Conservation (phyloP, 1,284 basidiomycete genomes). For the Papiliotrema laurentii region DNA sequence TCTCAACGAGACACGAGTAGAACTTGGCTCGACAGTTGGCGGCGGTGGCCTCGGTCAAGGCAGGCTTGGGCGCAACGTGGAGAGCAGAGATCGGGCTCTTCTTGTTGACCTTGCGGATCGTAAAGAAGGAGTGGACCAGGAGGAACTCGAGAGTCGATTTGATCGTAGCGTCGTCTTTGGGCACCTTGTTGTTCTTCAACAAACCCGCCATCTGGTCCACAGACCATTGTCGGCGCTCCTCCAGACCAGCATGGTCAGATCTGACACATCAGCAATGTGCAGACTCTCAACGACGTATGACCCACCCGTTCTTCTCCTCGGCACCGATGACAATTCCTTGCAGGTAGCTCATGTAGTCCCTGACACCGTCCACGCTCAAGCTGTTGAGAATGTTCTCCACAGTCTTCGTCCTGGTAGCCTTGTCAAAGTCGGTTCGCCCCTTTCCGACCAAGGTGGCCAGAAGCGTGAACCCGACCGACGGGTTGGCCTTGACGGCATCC, state of each 20-base stretch:
- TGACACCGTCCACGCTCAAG: constrained; percentile 71
- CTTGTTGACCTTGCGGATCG: constrained; percentile 64
- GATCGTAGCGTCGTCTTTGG: constrained; percentile 76
- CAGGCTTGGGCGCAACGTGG: constrained; percentile 59
- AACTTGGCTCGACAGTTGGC: constrained; percentile 65
- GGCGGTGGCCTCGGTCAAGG: constrained; percentile 67
- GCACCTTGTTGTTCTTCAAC: constrained; percentile 72
- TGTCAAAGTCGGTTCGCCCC: constrained; percentile 85
- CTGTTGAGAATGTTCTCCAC: constrained; percentile 77
- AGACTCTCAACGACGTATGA: neutral
- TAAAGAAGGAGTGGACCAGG: constrained; percentile 74
- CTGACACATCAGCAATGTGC: constrained; percentile 10
- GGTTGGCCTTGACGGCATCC: constrained; percentile 67
- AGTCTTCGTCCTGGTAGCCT: constrained; percentile 86
- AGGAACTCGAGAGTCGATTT: constrained; percentile 74
- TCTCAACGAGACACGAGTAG: constrained; percentile 68
- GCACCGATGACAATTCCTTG: constrained; percentile 58
- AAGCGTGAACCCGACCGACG: constrained; percentile 75
- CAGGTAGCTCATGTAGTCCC: constrained; percentile 70
- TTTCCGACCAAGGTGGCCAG: constrained; percentile 82
- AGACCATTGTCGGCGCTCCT: constrained; percentile 64
- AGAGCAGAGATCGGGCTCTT: constrained; percentile 60
- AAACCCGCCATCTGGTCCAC: constrained; percentile 79
- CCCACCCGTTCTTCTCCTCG: constrained; percentile 49
- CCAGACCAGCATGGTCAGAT: constrained; percentile 31